Evolutionary conservation across 2,329 filamentous ascomycete genomes (phyloP).

Genomic region (Colletotrichum sp.): DNA sequence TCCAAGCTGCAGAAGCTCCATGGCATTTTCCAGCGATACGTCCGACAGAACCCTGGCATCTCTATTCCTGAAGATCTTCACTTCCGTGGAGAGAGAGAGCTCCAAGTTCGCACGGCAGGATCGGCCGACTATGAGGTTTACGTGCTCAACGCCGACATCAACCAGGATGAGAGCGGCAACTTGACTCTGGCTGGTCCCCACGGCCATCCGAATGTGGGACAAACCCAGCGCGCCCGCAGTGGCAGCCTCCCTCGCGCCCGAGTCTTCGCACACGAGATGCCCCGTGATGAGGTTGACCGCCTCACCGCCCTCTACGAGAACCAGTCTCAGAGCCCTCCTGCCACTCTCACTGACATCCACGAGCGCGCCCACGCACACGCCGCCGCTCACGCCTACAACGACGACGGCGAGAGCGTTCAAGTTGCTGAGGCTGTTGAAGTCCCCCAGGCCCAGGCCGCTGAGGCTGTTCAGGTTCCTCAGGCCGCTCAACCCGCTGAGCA

Average conservation of each 20-base stretch:
- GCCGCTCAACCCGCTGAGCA: neutral
- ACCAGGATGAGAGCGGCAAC: neutral
- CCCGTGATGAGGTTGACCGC: neutral
- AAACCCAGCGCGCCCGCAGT: neutral
- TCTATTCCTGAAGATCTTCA: neutral
- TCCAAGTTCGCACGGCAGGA: neutral
- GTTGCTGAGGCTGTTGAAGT: neutral
- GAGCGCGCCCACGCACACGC: neutral
- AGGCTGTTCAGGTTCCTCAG: neutral
- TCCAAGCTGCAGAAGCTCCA: neutral
- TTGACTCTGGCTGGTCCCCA: neutral
- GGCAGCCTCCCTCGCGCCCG: neutral
- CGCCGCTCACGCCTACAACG: neutral
- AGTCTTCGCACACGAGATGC: neutral
- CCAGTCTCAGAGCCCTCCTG: neutral
- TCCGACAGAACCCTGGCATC: neutral
- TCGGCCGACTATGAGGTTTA: neutral
- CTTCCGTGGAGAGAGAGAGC: neutral
- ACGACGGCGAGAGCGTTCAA: neutral
- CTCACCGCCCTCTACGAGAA: neutral
- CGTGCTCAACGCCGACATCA: neutral
- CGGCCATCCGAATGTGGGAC: neutral
- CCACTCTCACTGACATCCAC: neutral
- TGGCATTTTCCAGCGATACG: neutral
- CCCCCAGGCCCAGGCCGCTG: fast-evolving